phyloP scores from a whole-genome alignment of 2,329 filamentous ascomycete genomes.

The Rhexocercosporidium sp. region DNA sequence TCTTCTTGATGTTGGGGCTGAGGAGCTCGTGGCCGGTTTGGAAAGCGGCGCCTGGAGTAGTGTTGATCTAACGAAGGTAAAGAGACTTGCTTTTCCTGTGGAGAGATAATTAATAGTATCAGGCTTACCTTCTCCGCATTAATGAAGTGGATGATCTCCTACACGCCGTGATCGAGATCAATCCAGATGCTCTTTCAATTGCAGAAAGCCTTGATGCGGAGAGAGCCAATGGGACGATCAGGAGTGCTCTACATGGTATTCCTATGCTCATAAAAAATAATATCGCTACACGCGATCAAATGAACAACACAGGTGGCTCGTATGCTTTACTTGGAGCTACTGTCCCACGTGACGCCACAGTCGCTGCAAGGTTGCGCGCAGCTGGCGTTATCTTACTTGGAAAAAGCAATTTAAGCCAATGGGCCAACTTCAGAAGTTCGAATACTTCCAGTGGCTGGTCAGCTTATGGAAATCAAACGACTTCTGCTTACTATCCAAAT shows the following conservation, averaged over 20 bases:
- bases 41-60: conserved; percentile 57
- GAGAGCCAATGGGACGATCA: conserved; percentile 33
- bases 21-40: conserved; percentile 56
- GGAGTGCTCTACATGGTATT: conserved; percentile 58
- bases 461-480: conserved; percentile 65
- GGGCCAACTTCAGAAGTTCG: conserved; percentile 61
- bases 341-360: conserved; percentile 33
- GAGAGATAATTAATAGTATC: not conserved
- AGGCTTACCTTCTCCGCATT: conserved; percentile 38
- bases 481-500: conserved; percentile 63
- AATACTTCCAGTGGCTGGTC: conserved; percentile 69
- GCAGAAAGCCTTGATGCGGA: conserved; percentile 39
- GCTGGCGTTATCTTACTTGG: conserved; percentile 38
- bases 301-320: conserved; percentile 52
- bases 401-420: conserved; percentile 56
- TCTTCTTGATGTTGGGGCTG: conserved; percentile 56
- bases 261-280: conserved; percentile 67
- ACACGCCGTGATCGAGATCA: conserved; percentile 40
- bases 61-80: conserved; percentile 57
- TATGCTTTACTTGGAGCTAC: conserved; percentile 33
- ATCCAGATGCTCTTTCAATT: conserved; percentile 41
- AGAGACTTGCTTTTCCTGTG: conserved; percentile 46
- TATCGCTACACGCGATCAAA: conserved; percentile 61
- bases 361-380: conserved; percentile 33
- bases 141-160: conserved; percentile 34